Base-by-base conservation (phyloP, 2,329 filamentous ascomycete genomes). In the Diplodia mutila region DNA sequence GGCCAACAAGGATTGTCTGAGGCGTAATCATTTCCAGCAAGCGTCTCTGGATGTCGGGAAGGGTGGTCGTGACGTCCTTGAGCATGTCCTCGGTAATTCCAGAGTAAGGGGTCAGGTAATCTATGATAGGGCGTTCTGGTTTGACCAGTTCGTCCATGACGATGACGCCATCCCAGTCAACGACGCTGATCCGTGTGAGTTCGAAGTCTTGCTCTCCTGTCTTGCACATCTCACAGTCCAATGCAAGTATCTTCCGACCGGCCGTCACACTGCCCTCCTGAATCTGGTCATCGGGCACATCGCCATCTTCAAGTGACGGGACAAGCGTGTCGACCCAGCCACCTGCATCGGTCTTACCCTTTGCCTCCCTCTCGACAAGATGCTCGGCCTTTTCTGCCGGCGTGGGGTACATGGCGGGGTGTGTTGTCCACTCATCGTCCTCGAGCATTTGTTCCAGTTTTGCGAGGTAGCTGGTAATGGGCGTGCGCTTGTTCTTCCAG, bases 161-260 rank as follows among this genome's bases (percentile, higher is more conserved):
- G 11, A 91, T 86, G 39, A 88, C 87, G 59, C 94, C 94, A 72
- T 93, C 88, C 94, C 95, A 99, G 69, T 89, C 84, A 8, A 99
- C 83, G 48, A 98, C 79, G 76, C 93, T 97, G 76, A 98, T 90
- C 67, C 95, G 89, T 1, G 95, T 96, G 52, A 99, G 87, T 42
- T 94, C 92, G 70, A 91, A 92, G 71, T 92, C 87, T 57, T 89
- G 89, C 69, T 90, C 88, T 69, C 90, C 91, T 2, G 93, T 96
- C 80, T 93, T 89, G 77, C 94, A 97, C 95, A 99, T 99, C 80
- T 99, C 95, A 80, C 95, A 99, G 77, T 99, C 95, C 66, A 99
- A 84, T 1, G 93, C 90, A 59, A 96, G 82, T 12, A 97, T 82
- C 46, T 90, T 86, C 70, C 93, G 88, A 42, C 94, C 95, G 34